phyloP scores from a whole-genome alignment of 495 filamentous ascomycete species.

The Jackrogersella multiformis region DNA sequence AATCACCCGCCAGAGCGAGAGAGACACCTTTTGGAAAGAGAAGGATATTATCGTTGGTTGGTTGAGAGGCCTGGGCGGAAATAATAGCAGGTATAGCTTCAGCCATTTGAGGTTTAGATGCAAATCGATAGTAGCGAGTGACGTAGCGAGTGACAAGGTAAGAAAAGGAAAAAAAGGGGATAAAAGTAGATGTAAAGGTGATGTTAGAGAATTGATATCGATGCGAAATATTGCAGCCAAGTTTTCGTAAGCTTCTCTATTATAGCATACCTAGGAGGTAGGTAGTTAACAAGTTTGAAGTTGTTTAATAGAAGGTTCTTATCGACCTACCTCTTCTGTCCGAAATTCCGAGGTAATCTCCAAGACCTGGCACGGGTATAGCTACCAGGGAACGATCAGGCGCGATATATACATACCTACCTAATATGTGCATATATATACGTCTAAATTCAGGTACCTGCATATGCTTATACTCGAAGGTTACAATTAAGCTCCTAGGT shows the following conservation, averaged over 20 bases:
- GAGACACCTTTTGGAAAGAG: conserved; percentile 27
- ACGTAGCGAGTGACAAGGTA: neutral
- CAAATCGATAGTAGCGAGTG: conserved; percentile 19
- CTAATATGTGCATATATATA: neutral
- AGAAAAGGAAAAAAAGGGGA: neutral
- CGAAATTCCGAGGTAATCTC: conserved; percentile 1
- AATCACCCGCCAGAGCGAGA: conserved; percentile 21
- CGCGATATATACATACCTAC: neutral
- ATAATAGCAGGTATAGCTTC: neutral
- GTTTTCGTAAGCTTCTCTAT: no score
- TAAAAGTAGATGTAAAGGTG: conserved; percentile 1
- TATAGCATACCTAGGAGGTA: no score
- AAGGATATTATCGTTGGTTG: conserved; percentile 17
- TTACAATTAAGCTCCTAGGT: no score
- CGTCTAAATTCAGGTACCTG: neutral
- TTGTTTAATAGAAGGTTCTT: no score
- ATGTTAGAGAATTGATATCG: neutral
- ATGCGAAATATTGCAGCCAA: neutral
- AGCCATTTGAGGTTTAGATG: conserved; percentile 14
- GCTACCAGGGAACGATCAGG: neutral
- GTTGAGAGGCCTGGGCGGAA: neutral
- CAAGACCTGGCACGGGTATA: neutral
- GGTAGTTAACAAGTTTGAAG: neutral
- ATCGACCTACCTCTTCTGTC: neutral
- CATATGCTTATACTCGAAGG: neutral